Conservation (phyloP, 495 filamentous ascomycete species). For the Bacidia gigantensis region DNA sequence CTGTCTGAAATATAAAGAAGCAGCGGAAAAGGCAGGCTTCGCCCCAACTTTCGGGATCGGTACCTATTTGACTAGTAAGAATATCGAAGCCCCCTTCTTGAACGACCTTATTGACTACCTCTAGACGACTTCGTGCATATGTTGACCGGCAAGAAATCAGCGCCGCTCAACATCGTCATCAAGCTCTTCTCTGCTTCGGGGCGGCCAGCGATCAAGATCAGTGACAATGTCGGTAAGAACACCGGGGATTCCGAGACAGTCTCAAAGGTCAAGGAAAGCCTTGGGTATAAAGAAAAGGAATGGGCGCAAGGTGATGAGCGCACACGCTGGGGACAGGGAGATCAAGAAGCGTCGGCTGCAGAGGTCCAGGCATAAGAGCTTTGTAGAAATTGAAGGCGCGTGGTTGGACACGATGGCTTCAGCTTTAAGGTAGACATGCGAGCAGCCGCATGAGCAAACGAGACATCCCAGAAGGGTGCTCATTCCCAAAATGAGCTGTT, state of each 20-base stretch:
- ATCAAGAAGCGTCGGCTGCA: background rate
- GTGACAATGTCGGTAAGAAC: slow-evolving; percentile 93
- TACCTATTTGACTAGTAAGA: slow-evolving; percentile 78
- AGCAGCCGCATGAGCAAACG: too few relatives aligned
- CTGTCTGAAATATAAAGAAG: slow-evolving; percentile 76
- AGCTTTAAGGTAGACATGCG: too few relatives aligned
- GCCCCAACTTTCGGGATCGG: slow-evolving; percentile 81
- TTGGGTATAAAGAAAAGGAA: slow-evolving; percentile 73
- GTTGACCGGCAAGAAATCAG: slow-evolving; percentile 62
- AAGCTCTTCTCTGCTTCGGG: slow-evolving; percentile 78
- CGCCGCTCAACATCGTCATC: slow-evolving; percentile 95
- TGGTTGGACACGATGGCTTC: too few relatives aligned
- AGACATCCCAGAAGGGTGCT: too few relatives aligned
- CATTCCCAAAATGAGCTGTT: too few relatives aligned
- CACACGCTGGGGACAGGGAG: slow-evolving; percentile 52
- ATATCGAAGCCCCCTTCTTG: background rate
- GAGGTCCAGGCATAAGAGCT: background rate
- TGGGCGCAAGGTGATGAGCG: slow-evolving; percentile 80
- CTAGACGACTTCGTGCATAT: slow-evolving; percentile 64
- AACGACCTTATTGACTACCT: slow-evolving; percentile 3
- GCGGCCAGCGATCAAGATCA: slow-evolving; percentile 83
- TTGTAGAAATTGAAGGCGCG: too few relatives aligned
- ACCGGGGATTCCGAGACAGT: slow-evolving; percentile 74
- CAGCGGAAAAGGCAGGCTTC: slow-evolving; percentile 68
- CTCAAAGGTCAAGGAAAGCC: slow-evolving; percentile 62